Evolutionary conservation across 352 stramenopile species (phyloP), one percentile per base, ranked within the genome.

Genomic region (Globisporangium middletonii): DNA sequence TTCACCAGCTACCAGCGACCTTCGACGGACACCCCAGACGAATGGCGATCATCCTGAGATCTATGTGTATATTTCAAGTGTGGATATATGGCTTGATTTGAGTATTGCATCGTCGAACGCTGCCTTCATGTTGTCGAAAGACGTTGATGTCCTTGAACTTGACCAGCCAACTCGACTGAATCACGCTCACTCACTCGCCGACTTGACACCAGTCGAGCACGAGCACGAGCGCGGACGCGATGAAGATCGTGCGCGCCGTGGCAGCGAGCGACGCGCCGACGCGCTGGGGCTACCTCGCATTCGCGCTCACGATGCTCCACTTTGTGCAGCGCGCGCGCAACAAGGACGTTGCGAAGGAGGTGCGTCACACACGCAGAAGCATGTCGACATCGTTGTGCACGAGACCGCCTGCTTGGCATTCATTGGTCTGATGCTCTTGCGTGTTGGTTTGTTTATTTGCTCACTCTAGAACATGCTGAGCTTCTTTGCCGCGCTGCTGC

Each of bases 401-500:
- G 16, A n/a, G 38, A n/a, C 38, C 18, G 38, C 6, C 38, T n/a
- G 12, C 38, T 18, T n/a, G 15, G 18, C 18, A 8, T 13, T 41
- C 35, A 12, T 41, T 8, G 35, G 13, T 41, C 35, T 41, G 35
- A 41, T 41, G 35, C 13, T 41, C 35, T 8, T 41, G 28, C 16
- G 47, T 53, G 16, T 52, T 16, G 13, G 13, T 45, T 8, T 13
- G 15, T 19, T 19, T 8, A 11, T 18, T 2, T 52, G 23, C 18
- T 26, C 23, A 7, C 16, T n/a, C 23, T 48, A 79, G 65, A 80
- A 77, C 35, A 63, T 79, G 59, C 28, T 87, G 47, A 75, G 69
- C n/a, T 83, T 89, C 65, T 79, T 79, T 23, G 65, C 67, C 23
- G 72, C 76, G 41, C 49, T 85, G 53, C 48, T 82, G 52, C 75